These are phyloP conservation scores for Arxiozyma heterogenica DNA, from an alignment of 1,139 yeast species.

Conservation along the genomic window DNA sequence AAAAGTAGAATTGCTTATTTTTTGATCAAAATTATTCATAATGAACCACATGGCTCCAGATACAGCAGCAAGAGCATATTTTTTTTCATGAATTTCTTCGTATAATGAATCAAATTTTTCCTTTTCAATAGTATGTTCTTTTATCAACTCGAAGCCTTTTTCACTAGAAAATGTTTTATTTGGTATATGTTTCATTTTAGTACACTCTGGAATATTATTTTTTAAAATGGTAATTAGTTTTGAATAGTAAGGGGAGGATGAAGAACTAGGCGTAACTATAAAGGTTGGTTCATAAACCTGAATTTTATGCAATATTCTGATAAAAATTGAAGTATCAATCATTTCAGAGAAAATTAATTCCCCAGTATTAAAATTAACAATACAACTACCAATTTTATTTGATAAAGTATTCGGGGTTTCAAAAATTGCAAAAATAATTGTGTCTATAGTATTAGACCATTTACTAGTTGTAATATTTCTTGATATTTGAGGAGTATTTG, in stretches of 20 bases:
- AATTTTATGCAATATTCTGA: conserved; percentile 37
- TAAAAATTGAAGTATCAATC: conserved; percentile 39
- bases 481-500: background rate
- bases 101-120: conserved; percentile 16
- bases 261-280: conserved; percentile 31
- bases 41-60: conserved; percentile 31
- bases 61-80: conserved; percentile 31
- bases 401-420: conserved; percentile 31
- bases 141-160: conserved; percentile 22
- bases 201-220: conserved; percentile 28
- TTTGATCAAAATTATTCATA: conserved; percentile 1
- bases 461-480: background rate
- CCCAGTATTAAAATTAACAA: conserved; percentile 33
- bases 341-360: conserved; percentile 32
- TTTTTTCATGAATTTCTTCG: conserved; percentile 24
- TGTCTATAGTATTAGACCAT: background rate
- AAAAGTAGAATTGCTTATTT: conserved; percentile 4
- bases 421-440: conserved; percentile 16
- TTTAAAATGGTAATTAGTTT: conserved; percentile 34
- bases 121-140: conserved; percentile 15
- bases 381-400: conserved; percentile 33
- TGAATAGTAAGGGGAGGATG: conserved; percentile 24
- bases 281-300: conserved; percentile 34
- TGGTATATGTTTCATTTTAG: conserved; percentile 23
- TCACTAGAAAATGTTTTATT: conserved; percentile 23